Percentiles rank a stretch among this genome's conserved stretches.
Conservation (phyloP, 192 early-diverging fungal species). For the Phycomyces blakesleeanus region DNA sequence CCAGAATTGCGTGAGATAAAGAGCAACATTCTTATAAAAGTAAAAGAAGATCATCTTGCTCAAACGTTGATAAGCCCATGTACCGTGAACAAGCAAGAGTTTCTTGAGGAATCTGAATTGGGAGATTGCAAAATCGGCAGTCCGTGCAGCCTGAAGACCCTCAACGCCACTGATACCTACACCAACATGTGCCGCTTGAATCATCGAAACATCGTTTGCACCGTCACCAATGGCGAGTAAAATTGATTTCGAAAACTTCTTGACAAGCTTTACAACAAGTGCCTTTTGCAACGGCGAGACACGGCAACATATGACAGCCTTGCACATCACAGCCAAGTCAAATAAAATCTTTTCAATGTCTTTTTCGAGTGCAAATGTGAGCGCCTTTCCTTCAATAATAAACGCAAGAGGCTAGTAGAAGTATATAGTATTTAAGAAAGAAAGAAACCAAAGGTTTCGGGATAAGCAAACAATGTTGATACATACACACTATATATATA, state of each 20-base stretch:
- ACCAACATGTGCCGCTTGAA: constrained; percentile 95
- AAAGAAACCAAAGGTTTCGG: neutral
- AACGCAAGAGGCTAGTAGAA: constrained; percentile 61
- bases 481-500: neutral
- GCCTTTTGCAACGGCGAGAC: constrained; percentile 98
- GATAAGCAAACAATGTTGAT: neutral
- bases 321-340: constrained; percentile 86
- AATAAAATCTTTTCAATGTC: constrained; percentile 71
- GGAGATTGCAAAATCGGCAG: constrained; percentile 93
- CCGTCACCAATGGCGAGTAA: constrained; percentile 95
- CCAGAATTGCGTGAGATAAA: constrained; percentile 97
- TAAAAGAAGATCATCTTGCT: constrained; percentile 93
- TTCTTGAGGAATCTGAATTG: constrained; percentile 93
- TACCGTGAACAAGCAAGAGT: constrained; percentile 88
- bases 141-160: constrained; percentile 89
- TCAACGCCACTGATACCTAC: constrained; percentile 93
- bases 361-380: constrained; percentile 87
- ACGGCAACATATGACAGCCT: constrained; percentile 95
- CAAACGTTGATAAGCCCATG: constrained; percentile 89
- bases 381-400: constrained; percentile 87
- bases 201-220: constrained; percentile 97
- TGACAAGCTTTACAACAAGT: constrained; percentile 90
- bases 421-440: no score
- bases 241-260: constrained; percentile 79
- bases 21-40: constrained; percentile 97